These are phyloP conservation scores for Vanrija sp. DNA, from an alignment of 1,284 basidiomycete species.

Conservation along the genomic window DNA sequence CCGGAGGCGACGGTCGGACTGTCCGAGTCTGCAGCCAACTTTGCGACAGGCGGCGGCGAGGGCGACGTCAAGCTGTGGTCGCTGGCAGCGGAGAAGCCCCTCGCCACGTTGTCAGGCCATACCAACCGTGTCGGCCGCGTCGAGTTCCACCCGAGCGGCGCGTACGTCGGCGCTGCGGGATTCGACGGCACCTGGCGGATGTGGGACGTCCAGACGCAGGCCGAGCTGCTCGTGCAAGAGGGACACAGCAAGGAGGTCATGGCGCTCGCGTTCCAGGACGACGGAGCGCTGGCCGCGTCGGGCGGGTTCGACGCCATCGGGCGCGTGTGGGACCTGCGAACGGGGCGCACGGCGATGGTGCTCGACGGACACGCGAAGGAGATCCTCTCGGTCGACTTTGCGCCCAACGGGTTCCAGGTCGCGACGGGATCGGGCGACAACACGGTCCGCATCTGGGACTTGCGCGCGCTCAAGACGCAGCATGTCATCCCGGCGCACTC, in stretches of 20 bases:
- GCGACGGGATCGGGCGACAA: conserved; percentile 96
- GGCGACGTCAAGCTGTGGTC: conserved; percentile 84
- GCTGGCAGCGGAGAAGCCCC: conserved; percentile 68
- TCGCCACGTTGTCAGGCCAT: conserved; percentile 82
- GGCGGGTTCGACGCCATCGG: conserved; percentile 96
- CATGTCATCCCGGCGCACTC: conserved; percentile 96
- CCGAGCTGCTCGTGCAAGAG: conserved; percentile 86
- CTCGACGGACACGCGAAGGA: conserved; percentile 95
- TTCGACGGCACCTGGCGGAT: conserved; percentile 99
- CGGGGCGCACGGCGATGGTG: conserved; percentile 95
- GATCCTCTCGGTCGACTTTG: conserved; percentile 87
- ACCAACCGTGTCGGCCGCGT: conserved; percentile 85
- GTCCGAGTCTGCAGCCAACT: conserved; percentile 65
- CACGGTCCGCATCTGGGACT: conserved; percentile 97
- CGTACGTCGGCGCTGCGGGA: conserved; percentile 87
- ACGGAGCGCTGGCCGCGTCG: conserved; percentile 87
- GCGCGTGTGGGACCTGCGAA: conserved; percentile 92
- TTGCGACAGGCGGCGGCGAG: conserved; percentile 89
- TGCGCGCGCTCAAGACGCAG: conserved; percentile 82
- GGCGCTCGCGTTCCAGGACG: conserved; percentile 88
- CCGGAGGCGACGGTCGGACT: conserved; percentile 84
- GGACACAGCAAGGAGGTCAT: conserved; percentile 98
- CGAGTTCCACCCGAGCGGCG: conserved; percentile 91
- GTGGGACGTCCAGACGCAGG: conserved; percentile 81
- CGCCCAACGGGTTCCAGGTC: conserved; percentile 96